Percentiles rank a stretch among this genome's conserved stretches.
Evolutionary conservation across 2,329 filamentous ascomycete genomes (phyloP).

Genomic region (Colletotrichum sp.): DNA sequence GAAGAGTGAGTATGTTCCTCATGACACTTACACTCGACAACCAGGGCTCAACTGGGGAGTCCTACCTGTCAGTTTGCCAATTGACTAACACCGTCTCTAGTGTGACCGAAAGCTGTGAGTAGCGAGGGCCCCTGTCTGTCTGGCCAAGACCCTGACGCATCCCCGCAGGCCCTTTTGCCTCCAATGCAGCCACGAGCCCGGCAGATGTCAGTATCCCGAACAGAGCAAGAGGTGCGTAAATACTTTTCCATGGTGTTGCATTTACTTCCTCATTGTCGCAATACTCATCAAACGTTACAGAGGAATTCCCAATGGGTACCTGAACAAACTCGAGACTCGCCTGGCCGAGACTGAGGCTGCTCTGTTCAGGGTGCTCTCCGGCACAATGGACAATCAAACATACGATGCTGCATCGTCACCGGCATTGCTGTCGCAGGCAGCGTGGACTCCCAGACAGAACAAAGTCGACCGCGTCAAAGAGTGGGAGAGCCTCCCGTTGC

Average conservation of each 20-base stretch:
- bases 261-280: neutral
- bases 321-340: slow-evolving; percentile 41
- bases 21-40: neutral
- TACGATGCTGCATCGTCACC: neutral
- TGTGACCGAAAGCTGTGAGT: slow-evolving; percentile 20
- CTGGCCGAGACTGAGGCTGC: slow-evolving; percentile 36
- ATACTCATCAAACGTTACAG: slow-evolving; percentile 15
- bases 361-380: slow-evolving; percentile 26
- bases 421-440: neutral
- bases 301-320: slow-evolving; percentile 41
- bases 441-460: slow-evolving; percentile 21
- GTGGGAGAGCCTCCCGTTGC: slow-evolving; percentile 30
- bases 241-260: neutral
- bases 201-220: slow-evolving; percentile 36
- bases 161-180: slow-evolving; percentile 30
- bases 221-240: slow-evolving; percentile 33
- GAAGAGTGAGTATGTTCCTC: slow-evolving; percentile 28
- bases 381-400: neutral
- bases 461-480: slow-evolving; percentile 32
- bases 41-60: neutral
- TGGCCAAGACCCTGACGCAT: slow-evolving; percentile 1
- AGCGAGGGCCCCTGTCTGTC: neutral
- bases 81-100: neutral
- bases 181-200: slow-evolving; percentile 33
- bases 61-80: neutral